Percentiles rank a stretch among this genome's conserved stretches.
These are phyloP conservation scores for Fusarium udum DNA, from an alignment of 2,329 filamentous ascomycete genomes.

Conservation along the genomic window DNA sequence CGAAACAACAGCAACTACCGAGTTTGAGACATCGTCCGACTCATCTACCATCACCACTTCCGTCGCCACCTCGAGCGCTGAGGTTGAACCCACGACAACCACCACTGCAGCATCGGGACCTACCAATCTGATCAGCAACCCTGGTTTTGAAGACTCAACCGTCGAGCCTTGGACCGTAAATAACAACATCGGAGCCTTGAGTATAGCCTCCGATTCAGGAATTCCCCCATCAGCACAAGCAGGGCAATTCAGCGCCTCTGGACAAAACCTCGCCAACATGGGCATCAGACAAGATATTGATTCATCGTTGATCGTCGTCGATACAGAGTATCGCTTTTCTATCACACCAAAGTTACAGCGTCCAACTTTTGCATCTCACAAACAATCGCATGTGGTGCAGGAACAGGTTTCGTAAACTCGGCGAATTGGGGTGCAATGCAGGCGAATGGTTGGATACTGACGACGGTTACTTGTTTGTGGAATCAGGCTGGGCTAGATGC, in stretches of 20 bases:
- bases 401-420: not conserved
- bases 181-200: not conserved
- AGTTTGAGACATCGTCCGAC: not conserved
- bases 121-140: not conserved
- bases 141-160: not conserved
- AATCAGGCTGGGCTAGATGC: not conserved
- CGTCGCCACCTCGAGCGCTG: not conserved
- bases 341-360: not conserved
- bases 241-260: not conserved
- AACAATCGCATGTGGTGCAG: not conserved
- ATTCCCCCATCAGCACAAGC: not conserved
- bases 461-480: not conserved
- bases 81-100: not conserved
- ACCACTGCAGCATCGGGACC: not conserved
- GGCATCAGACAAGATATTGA: not conserved
- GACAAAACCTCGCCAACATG: not conserved
- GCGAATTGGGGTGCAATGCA: not conserved
- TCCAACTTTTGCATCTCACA: not conserved
- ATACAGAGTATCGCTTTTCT: not conserved
- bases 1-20: not conserved
- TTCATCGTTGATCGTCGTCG: not conserved
- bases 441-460: not conserved
- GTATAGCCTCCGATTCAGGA: not conserved
- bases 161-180: not conserved
- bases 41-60: not conserved